Conservation (phyloP, 2,329 filamentous ascomycete genomes). For the Coniella vitis region DNA sequence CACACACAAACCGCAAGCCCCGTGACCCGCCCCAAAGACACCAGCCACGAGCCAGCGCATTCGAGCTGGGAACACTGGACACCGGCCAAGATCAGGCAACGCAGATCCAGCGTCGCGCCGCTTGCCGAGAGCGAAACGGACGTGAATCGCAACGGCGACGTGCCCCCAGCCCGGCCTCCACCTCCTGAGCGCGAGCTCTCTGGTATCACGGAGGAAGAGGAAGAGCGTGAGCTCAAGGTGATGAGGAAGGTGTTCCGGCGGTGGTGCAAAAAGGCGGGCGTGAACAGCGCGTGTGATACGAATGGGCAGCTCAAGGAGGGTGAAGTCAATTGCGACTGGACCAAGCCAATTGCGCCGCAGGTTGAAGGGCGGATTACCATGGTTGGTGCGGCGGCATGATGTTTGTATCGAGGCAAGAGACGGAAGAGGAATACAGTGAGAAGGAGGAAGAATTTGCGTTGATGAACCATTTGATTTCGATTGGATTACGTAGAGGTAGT, state of each 20-base stretch:
- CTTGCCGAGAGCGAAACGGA: conserved; percentile 30
- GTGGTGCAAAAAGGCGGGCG: conserved; percentile 64
- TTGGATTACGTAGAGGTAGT: too few species aligned
- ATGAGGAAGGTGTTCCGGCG: conserved; percentile 63
- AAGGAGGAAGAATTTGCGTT: too few species aligned
- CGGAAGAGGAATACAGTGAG: too few species aligned
- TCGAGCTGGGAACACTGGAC: conserved; percentile 31
- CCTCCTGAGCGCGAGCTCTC: conserved; percentile 19
- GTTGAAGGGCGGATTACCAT: conserved; percentile 68
- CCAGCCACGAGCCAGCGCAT: neutral
- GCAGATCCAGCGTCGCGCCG: conserved; percentile 26
- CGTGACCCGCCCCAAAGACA: neutral
- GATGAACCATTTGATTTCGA: too few species aligned
- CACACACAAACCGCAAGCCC: conserved; percentile 5
- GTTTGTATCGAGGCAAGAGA: neutral
- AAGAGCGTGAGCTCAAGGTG: conserved; percentile 50
- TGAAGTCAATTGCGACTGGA: conserved; percentile 66
- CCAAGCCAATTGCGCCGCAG: conserved; percentile 68
- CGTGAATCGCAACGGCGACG: conserved; percentile 25
- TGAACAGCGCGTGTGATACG: conserved; percentile 39
- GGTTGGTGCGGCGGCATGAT: conserved; percentile 20
- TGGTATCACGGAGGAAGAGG: conserved; percentile 29
- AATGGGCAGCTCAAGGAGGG: conserved; percentile 51
- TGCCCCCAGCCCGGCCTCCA: conserved; percentile 15
- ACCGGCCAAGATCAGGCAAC: conserved; percentile 29